phyloP scores from a whole-genome alignment of 2,329 filamentous ascomycete genomes.

The Nigrospora osmanthi region DNA sequence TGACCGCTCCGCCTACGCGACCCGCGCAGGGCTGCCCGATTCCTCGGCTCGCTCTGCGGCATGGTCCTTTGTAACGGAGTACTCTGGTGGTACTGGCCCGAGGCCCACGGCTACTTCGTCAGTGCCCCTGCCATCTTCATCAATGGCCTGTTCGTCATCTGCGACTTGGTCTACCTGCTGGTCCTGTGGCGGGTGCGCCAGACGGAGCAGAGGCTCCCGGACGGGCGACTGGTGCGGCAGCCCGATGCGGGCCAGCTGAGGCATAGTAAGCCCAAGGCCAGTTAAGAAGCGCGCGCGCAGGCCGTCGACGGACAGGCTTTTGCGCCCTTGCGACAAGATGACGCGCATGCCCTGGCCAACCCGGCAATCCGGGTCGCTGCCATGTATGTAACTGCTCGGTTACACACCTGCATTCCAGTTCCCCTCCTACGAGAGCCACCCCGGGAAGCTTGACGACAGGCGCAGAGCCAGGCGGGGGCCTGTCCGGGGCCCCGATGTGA shows the following conservation, averaged over 20 bases:
- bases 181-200: conserved; percentile 29
- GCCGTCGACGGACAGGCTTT: no score
- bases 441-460: no score
- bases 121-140: conserved; percentile 34
- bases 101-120: conserved; percentile 38
- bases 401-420: no score
- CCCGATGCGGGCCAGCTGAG: neutral
- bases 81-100: conserved; percentile 43
- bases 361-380: no score
- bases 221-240: conserved; percentile 24
- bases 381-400: no score
- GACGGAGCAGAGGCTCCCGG: conserved; percentile 27
- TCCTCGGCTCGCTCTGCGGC: conserved; percentile 32
- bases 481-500: no score
- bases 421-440: no score
- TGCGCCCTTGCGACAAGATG: no score
- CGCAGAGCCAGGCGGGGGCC: no score
- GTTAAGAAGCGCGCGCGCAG: neutral
- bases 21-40: conserved; percentile 30
- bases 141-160: conserved; percentile 27
- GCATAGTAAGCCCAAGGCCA: neutral
- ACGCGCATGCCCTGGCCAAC: no score
- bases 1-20: neutral
- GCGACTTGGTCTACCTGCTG: conserved; percentile 37
- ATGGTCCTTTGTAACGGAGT: conserved; percentile 28